A percentile compares a stretch with the other conserved stretches of the same genome.
Conservation (phyloP, 2,329 filamentous ascomycete species). For the Fusarium nematophilum region DNA sequence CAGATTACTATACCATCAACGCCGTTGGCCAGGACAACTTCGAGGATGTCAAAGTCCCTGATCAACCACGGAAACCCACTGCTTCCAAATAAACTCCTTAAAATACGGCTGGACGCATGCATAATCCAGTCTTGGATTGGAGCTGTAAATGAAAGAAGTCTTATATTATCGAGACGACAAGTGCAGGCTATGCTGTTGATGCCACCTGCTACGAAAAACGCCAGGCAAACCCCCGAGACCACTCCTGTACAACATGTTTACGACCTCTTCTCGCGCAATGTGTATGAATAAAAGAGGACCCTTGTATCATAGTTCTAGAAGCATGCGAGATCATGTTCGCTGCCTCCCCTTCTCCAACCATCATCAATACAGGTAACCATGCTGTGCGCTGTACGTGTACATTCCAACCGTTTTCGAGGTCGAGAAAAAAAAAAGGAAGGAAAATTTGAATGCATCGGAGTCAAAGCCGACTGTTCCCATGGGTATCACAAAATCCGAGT, state of each 20-base stretch:
- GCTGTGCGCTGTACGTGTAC: slow-evolving; percentile 18
- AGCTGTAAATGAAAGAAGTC: slow-evolving; percentile 13
- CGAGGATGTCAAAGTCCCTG: slow-evolving; percentile 91
- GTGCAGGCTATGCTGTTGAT: slow-evolving; percentile 29
- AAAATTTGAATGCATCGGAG: slow-evolving; percentile 36
- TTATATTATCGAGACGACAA: no score
- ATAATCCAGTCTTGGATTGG: slow-evolving; percentile 17
- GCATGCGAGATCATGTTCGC: slow-evolving; percentile 25
- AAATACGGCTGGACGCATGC: not conserved
- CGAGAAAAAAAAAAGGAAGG: slow-evolving; percentile 38
- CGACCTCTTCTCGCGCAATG: slow-evolving; percentile 33
- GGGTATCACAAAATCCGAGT: slow-evolving; percentile 55
- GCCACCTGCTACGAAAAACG: slow-evolving; percentile 32
- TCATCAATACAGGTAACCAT: slow-evolving; percentile 22
- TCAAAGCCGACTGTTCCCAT: slow-evolving; percentile 43
- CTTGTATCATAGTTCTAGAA: slow-evolving; percentile 39
- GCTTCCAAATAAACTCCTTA: slow-evolving; percentile 47
- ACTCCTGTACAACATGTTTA: slow-evolving; percentile 38
- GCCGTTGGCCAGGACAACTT: slow-evolving; percentile 97
- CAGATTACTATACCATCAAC: slow-evolving; percentile 74
- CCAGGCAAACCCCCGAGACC: slow-evolving; percentile 27
- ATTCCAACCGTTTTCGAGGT: slow-evolving; percentile 31
- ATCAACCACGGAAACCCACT: slow-evolving; percentile 68
- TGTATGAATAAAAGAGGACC: slow-evolving; percentile 35
- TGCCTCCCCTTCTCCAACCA: slow-evolving; percentile 25